A percentile compares a stretch with the other conserved stretches of the same genome.
Evolutionary conservation across 2,329 filamentous ascomycete species (phyloP).

Genomic region (Aspergillus sp.): DNA sequence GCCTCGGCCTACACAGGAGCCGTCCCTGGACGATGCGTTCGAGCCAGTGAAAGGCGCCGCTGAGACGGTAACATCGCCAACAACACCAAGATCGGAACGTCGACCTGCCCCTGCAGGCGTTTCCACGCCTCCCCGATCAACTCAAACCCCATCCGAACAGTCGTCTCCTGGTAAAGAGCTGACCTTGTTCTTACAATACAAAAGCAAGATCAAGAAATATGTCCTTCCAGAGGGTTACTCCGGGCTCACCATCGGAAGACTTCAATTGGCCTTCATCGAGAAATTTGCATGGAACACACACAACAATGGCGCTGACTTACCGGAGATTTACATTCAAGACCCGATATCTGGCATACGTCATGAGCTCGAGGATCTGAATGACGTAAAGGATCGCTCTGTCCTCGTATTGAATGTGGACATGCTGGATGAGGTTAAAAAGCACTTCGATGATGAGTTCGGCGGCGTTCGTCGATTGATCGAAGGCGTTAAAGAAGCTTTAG

Average conservation of each 20-base stretch:
- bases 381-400: slow-evolving; percentile 92
- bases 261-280: slow-evolving; percentile 96
- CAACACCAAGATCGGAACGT: slow-evolving; percentile 24
- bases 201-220: slow-evolving; percentile 95
- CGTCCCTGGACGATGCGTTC: slow-evolving; percentile 34
- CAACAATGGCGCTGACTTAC: slow-evolving; percentile 84
- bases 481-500: slow-evolving; percentile 76
- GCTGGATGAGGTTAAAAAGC: slow-evolving; percentile 91
- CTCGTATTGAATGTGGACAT: slow-evolving; percentile 92
- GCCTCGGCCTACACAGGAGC: slow-evolving; percentile 34
- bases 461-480: slow-evolving; percentile 80
- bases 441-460: slow-evolving; percentile 88
- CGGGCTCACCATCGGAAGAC: slow-evolving; percentile 78
- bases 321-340: slow-evolving; percentile 97
- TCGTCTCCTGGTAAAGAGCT: slow-evolving; percentile 78
- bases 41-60: slow-evolving; percentile 30
- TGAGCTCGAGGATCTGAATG: slow-evolving; percentile 86
- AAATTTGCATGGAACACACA: slow-evolving; percentile 99
- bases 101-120: slow-evolving; percentile 19
- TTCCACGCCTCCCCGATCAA: slow-evolving; percentile 45
- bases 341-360: slow-evolving; percentile 93
- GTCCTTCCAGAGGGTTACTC: slow-evolving; percentile 79
- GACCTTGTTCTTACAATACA: slow-evolving; percentile 93
- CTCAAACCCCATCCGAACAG: slow-evolving; percentile 57
- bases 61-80: slow-evolving; percentile 18